phyloP scores from a whole-genome alignment of 2,329 filamentous ascomycete genomes.

The Botrytis sinoallii region DNA sequence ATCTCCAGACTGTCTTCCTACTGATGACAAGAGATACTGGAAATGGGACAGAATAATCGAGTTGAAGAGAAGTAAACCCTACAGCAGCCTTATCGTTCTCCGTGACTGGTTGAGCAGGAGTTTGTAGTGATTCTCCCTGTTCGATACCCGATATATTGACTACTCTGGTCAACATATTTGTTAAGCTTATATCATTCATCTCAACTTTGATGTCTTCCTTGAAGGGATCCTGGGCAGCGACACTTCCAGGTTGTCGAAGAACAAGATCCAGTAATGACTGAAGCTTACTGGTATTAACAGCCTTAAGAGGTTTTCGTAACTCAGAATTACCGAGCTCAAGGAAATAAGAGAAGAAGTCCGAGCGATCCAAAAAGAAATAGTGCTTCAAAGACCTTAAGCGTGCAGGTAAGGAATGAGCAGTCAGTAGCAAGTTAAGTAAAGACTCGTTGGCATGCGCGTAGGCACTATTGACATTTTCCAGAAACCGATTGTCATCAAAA shows the following conservation, averaged over 20 bases:
- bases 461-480: constrained; percentile 93
- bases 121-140: constrained; percentile 76
- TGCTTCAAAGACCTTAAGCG: constrained; percentile 90
- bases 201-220: constrained; percentile 98
- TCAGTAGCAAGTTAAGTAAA: constrained; percentile 83
- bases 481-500: constrained; percentile 86
- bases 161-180: constrained; percentile 91
- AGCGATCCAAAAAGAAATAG: constrained; percentile 97
- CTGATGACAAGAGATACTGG: constrained; percentile 93
- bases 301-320: constrained; percentile 81
- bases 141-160: constrained; percentile 96
- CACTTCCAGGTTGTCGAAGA: constrained; percentile 90
- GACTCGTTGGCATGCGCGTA: constrained; percentile 96
- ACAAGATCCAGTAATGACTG: constrained; percentile 96
- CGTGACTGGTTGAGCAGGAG: constrained; percentile 60
- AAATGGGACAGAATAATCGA: constrained; percentile 93
- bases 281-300: constrained; percentile 87
- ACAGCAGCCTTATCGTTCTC: constrained; percentile 83
- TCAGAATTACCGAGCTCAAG: constrained; percentile 88
- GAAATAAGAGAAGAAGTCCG: constrained; percentile 98
- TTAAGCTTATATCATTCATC: constrained; percentile 92
- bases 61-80: constrained; percentile 87
- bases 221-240: constrained; percentile 91
- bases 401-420: constrained; percentile 85
- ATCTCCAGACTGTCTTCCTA: constrained; percentile 93